Evolutionary conservation across 2,329 filamentous ascomycete species (phyloP).

Genomic region (Fusarium pseudocircinatum): DNA sequence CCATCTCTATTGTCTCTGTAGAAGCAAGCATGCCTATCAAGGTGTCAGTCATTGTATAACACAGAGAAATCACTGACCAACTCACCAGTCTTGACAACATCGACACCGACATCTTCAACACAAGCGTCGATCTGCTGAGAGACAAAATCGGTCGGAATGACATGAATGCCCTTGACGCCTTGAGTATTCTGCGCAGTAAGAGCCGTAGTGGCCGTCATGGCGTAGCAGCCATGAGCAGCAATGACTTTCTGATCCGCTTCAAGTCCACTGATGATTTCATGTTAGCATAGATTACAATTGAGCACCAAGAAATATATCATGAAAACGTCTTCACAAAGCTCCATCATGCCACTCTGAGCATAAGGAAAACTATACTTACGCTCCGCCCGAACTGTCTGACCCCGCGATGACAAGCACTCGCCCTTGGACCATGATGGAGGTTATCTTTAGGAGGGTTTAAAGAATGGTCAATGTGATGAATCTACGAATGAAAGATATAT

Average conservation of each 20-base stretch:
- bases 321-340: neutral
- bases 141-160: constrained; percentile 81
- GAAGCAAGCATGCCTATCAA: constrained; percentile 52
- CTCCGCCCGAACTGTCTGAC: constrained; percentile 90
- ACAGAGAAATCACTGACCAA: neutral
- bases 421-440: constrained; percentile 49
- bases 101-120: constrained; percentile 83
- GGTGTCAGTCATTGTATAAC: neutral
- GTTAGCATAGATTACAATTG: neutral
- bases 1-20: constrained; percentile 50
- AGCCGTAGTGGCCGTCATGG: constrained; percentile 94
- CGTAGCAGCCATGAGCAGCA: constrained; percentile 91
- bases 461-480: neutral
- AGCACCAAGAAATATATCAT: neutral
- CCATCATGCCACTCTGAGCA: constrained; percentile 2
- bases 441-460: neutral
- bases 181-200: constrained; percentile 95
- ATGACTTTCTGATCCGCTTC: constrained; percentile 97
- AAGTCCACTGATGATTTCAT: constrained; percentile 70
- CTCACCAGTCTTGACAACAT: constrained; percentile 91
- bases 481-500: neutral
- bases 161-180: constrained; percentile 83
- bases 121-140: constrained; percentile 86
- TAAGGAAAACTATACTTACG: constrained; percentile 59
- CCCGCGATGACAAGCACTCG: constrained; percentile 85